A percentile compares a stretch with the other conserved stretches of the same genome.
Conservation (phyloP, 768 basidiomycete genomes). For the Sistotremastrum niveocremeum region DNA sequence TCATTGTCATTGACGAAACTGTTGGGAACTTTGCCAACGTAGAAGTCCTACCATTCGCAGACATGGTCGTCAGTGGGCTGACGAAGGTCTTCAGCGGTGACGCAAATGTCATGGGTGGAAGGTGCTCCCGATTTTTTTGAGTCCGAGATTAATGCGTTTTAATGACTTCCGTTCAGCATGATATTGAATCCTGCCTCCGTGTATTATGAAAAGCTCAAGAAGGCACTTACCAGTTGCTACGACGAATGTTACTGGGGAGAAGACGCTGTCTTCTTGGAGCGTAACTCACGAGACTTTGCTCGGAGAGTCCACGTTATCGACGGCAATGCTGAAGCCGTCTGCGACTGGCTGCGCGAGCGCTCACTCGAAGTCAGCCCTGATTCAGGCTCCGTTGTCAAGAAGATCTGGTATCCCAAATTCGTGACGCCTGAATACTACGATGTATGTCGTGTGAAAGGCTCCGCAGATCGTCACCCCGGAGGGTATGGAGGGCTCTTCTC, state of each 20-base stretch:
- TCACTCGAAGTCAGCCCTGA: conserved; percentile 20
- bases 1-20: conserved; percentile 87
- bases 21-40: conserved; percentile 93
- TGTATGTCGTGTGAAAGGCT: conserved; percentile 38
- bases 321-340: conserved; percentile 67
- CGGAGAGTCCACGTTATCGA: conserved; percentile 67
- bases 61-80: conserved; percentile 84
- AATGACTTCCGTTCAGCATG: conserved; percentile 34
- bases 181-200: conserved; percentile 72
- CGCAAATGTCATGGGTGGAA: conserved; percentile 95
- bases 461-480: conserved; percentile 14
- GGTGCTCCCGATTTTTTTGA: conserved; percentile 33
- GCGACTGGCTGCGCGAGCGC: conserved; percentile 58
- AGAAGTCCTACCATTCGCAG: conserved; percentile 72
- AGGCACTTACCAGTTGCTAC: conserved; percentile 40
- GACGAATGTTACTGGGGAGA: conserved; percentile 84
- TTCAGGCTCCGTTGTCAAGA: conserved; percentile 44
- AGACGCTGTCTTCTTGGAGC: conserved; percentile 94
- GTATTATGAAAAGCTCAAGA: conserved; percentile 55
- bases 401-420: conserved; percentile 87
- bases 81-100: conserved; percentile 93
- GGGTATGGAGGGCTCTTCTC: conserved; percentile 86
- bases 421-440: conserved; percentile 59
- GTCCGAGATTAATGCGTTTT: background rate
- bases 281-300: conserved; percentile 89